Evolutionary conservation across 1,284 basidiomycete species (phyloP), one percentile per base, ranked within the genome.

Genomic region (Cryptococcus neoformans): DNA sequence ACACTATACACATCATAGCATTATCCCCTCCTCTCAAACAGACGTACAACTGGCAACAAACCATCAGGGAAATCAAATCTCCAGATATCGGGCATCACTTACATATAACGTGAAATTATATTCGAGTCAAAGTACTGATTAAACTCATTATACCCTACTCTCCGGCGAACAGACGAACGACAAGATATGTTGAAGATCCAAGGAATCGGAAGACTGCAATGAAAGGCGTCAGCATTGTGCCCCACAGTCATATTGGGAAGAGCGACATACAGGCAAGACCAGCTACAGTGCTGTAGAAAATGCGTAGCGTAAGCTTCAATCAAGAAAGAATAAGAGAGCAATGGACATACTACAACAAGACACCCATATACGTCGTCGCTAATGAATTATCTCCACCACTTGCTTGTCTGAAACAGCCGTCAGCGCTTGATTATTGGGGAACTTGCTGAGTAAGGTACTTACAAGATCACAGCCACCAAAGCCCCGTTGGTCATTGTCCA

Each of bases 401-500:
- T 2, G 72, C 69, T 55, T 68, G 69, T 42, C 71, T 70, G 40
- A 54, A 35, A 17, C 53, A 28, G 52, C 45, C 41, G 12, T n/a
- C 9, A 7, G 42, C 16, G 35, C 4, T 8, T 40, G 39, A 34
- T 28, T 34, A 16, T 45, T n/a, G n/a, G n/a, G n/a, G n/a, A n/a
- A n/a, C n/a, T n/a, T 48, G 51, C 7, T 35, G 40, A 46, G 38
- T 16, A 36, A 37, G 3, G 17, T 56, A 76, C 83, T 61, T 74
- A 87, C 82, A 87, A 79, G 51, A 93, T 87, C 49, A 81, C 82
- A 34, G 88, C 88, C 5, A 84, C 89, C 2, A 93, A 79, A 1
- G 88, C 81, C 3, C 83, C 89, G 75, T 94, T 94, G 44, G 85
- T 85, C 69, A 95, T 77, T 0, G 88, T 88, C 91, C 91, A 94